These are phyloP conservation scores for Aspergillus nanangensis DNA, from an alignment of 495 filamentous ascomycete species.

Conservation along the genomic window DNA sequence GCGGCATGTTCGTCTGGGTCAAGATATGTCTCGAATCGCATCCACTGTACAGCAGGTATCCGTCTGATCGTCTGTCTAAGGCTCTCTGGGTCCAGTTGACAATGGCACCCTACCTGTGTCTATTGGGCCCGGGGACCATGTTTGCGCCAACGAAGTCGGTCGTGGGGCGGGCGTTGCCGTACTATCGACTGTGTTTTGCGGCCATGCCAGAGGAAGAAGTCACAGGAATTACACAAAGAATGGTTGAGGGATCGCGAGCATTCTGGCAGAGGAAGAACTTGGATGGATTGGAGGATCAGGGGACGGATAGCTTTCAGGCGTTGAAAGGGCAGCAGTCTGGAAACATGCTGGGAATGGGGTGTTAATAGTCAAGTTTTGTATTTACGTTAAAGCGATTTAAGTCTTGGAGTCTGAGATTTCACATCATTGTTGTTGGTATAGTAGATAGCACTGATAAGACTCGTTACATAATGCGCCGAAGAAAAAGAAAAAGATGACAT, in stretches of 20 bases:
- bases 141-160: constrained; percentile 60
- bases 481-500: too few species aligned
- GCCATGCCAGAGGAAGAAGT: constrained; percentile 70
- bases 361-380: constrained; percentile 7
- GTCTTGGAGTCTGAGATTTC: too few species aligned
- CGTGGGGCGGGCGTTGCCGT: constrained; percentile 54
- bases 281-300: constrained; percentile 42
- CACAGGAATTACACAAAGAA: constrained; percentile 48
- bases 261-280: constrained; percentile 73
- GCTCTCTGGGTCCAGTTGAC: constrained; percentile 74
- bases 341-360: constrained; percentile 25
- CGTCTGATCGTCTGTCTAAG: constrained; percentile 38
- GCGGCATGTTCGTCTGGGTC: constrained; percentile 92
- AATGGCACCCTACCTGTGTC: constrained; percentile 57
- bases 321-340: constrained; percentile 11
- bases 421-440: too few species aligned
- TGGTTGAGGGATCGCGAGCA: constrained; percentile 60
- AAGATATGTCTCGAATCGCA: constrained; percentile 63
- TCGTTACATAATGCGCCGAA: too few species aligned
- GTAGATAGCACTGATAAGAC: too few species aligned
- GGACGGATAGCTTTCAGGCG: constrained; percentile 11
- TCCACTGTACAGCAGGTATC: constrained; percentile 54
- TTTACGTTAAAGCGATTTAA: background rate
- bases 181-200: constrained; percentile 79
- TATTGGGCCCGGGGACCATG: constrained; percentile 63